A percentile compares a stretch with the other conserved stretches of the same genome.
phyloP scores from a whole-genome alignment of 2,329 filamentous ascomycete genomes.

The Cucurbitaria berberidis region DNA sequence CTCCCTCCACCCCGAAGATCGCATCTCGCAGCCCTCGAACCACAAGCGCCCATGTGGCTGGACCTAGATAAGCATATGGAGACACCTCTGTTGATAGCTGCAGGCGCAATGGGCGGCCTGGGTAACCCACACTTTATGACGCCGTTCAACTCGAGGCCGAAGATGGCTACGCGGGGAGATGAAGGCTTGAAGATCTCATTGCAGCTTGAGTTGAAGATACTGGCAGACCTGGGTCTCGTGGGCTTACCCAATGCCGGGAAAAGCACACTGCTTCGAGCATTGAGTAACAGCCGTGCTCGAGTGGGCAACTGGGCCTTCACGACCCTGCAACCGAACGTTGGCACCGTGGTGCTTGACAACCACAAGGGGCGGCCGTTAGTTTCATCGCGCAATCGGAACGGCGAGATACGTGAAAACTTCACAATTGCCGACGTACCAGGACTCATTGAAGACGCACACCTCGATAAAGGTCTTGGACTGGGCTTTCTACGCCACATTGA shows the following conservation, averaged over 20 bases:
- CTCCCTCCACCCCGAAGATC: conserved; percentile 63
- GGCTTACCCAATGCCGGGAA: conserved; percentile 96
- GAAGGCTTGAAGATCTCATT: conserved; percentile 77
- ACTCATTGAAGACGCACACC: conserved; percentile 87
- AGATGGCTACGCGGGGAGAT: conserved; percentile 89
- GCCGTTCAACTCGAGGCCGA: conserved; percentile 74
- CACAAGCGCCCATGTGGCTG: conserved; percentile 69
- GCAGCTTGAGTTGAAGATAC: conserved; percentile 89
- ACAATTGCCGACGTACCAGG: conserved; percentile 96
- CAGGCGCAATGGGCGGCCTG: conserved; percentile 85
- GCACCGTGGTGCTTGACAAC: conserved; percentile 91
- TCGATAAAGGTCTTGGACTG: conserved; percentile 88
- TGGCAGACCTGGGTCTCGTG: conserved; percentile 93
- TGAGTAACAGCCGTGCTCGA: conserved; percentile 87
- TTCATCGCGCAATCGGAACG: conserved; percentile 53
- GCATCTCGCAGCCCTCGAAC: conserved; percentile 69
- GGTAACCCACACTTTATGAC: conserved; percentile 94
- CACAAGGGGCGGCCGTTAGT: conserved; percentile 74
- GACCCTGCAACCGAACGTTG: conserved; percentile 91
- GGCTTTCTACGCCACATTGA: conserved; percentile 95
- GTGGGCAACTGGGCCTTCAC: conserved; percentile 98
- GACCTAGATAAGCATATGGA: conserved; percentile 73
- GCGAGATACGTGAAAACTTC: conserved; percentile 74
- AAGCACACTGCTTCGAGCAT: conserved; percentile 83
- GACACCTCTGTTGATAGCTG: conserved; percentile 81